Base-by-base conservation (phyloP, 2,329 filamentous ascomycete species). In the Cordyceps cicadae region DNA sequence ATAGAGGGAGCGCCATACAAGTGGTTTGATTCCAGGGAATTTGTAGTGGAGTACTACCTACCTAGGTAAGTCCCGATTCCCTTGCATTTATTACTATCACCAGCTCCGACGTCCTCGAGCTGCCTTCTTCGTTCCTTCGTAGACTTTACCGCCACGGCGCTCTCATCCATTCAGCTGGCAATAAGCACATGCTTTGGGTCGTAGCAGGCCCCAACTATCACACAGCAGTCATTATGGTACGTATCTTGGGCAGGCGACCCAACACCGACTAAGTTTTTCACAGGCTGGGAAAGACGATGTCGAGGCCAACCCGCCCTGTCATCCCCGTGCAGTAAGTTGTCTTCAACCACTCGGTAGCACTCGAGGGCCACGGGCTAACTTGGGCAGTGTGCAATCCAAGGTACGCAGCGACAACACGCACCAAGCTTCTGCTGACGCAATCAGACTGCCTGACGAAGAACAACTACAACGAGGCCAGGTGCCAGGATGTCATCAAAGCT, bases 401-500 rank as follows among this genome's bases (percentile, higher is more conserved):
- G 92, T 94, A 34, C 12, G 34, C 24, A 21, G 54, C 15, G 8
- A 48, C 54, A 15, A 26, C n/a, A 32, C n/a, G 37, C n/a, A 62
- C 11, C 29, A 3, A 19, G 21, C 15, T 29, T 32, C 12, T 3
- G 15, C 55, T 51, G 26, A 62, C 61, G n/a, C 52, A 17, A n/a
- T 37, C 68, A 96, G 91, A 87, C 67, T 99, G 94, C 70, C 79
- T 99, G 64, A 85, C 84, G 52, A 93, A 87, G 74, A 92, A 92
- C 72, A 86, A 85, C 59, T 97, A 89, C 77, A 84, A 95, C 63
- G 92, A 97, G 75, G 85, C 85, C 49, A 95, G 87, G 70, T 99
- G 94, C 74, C 84, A 88, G 70, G 73, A 77, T 19, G 79, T 91
- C 69, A 83, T 99, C 61, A 87, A 93, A 71, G 90, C 91, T 3